Evolutionary conservation across 805 yeast species (phyloP), one percentile per base, ranked within the genome.

Genomic region (Monosporozyma unispora): DNA sequence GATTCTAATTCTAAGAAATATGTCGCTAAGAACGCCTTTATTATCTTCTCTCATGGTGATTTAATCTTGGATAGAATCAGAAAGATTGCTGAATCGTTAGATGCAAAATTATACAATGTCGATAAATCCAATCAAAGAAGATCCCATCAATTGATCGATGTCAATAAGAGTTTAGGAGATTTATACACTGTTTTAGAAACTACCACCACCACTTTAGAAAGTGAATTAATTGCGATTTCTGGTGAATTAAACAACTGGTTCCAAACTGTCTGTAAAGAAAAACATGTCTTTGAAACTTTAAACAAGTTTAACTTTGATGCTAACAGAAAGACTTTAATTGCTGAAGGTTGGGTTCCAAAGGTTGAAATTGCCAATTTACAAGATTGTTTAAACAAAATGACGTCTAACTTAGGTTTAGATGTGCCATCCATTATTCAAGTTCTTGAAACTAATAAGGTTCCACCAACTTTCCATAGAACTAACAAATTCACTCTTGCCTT

Each of bases 301-400:
- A 82, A 83, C 64, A 72, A 71, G 51, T 85, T 86, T 57, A 81
- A 83, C 57, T 82, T 78, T 62, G 93, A 85, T 63, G 68, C 75
- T 48, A 76, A 77, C 41, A 75, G 88, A 63, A 76, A 79, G 60
- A 82, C 82, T 62, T 73, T 79, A 45, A 84, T 79, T 47, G 86
- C 81, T 29, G 87, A 80, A 71, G 88, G 87, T 43, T 84, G 86
- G 95, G 77, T 79, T 35, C 89, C 89, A 33, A 68, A 69, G 10
- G 70, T 71, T 48, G 84, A 80, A 51, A 67, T 81, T 44, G 62
- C 60, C 6, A 63, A 68, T 11, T 66, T 84, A 49, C 76, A 74
- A 55, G 59, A 57, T 11, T 63, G 74, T 16, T 67, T 81, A 48
- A 70, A 76, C 43, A 67, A 69, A 11, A 73, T 71, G 54, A 57